Conservation (phyloP, 257 asterid species). For the Cordia subcordata region DNA sequence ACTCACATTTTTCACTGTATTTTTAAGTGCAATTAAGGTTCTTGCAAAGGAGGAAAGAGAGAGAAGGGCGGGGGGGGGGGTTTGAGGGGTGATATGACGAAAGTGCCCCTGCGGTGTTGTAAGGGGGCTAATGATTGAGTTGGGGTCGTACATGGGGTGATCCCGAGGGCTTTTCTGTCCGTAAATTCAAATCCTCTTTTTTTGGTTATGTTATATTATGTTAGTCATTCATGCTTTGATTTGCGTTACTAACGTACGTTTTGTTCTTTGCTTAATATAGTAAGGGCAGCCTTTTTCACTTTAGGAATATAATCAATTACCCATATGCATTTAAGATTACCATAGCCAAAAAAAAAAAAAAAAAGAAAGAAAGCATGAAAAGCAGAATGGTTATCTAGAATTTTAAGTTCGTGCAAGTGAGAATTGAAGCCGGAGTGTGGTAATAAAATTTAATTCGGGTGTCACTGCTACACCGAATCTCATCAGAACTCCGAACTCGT, state of each 20-base stretch:
- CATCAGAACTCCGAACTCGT: too few species aligned
- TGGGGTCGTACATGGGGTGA: conserved; percentile 48
- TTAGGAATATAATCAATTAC: conserved; percentile 6
- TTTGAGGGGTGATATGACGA: conserved; percentile 10
- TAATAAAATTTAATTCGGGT: too few species aligned
- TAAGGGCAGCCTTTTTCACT: conserved; percentile 21
- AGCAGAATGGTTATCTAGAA: conserved; percentile 4
- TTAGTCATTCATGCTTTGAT: conserved; percentile 26
- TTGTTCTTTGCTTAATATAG: conserved; percentile 40
- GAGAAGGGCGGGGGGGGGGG: too few species aligned
- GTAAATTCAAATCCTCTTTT: conserved; percentile 33
- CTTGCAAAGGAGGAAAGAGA: too few species aligned
- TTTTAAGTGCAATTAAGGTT: not conserved
- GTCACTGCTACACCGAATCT: too few species aligned
- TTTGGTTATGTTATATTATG: conserved; percentile 22
- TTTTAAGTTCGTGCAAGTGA: not conserved
- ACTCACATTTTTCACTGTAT: conserved; percentile 3
- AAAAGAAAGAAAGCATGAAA: conserved; percentile 4
- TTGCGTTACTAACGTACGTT: conserved; percentile 27
- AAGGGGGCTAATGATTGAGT: conserved; percentile 34
- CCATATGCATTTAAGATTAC: not conserved
- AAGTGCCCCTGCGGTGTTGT: conserved; percentile 25
- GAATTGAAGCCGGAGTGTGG: too few species aligned
- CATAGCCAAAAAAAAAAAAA: conserved; percentile 7
- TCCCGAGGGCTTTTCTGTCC: conserved; percentile 80